Evolutionary conservation across 768 basidiomycete species (phyloP).

Genomic region (Pluteus cervinus): DNA sequence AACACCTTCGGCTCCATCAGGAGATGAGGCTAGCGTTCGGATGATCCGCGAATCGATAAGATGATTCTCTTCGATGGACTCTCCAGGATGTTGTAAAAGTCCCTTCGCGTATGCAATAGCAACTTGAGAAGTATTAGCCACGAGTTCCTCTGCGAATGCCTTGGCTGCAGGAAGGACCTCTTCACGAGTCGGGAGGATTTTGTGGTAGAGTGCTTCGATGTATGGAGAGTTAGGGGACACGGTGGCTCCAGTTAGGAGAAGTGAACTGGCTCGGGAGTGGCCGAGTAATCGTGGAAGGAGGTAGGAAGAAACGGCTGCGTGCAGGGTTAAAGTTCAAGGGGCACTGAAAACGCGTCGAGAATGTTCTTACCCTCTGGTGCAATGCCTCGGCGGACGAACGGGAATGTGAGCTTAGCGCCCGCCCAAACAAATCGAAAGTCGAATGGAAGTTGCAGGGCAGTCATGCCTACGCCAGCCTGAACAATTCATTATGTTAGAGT

Average conservation of each 20-base stretch:
- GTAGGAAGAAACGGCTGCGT: slow-evolving; percentile 33
- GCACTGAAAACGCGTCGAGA: not conserved
- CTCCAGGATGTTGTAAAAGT: slow-evolving; percentile 43
- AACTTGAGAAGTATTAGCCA: slow-evolving; percentile 43
- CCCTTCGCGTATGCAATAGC: slow-evolving; percentile 46
- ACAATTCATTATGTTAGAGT: too few species aligned
- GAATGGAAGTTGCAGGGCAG: slow-evolving; percentile 43
- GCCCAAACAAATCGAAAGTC: slow-evolving; percentile 48
- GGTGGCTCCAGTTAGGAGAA: slow-evolving; percentile 43
- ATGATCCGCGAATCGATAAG: slow-evolving; percentile 46
- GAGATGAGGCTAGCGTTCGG: slow-evolving; percentile 26
- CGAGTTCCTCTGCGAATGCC: slow-evolving; percentile 45
- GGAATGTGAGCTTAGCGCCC: slow-evolving; percentile 42
- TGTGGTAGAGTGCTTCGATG: slow-evolving; percentile 38
- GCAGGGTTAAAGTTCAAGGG: slow-evolving; percentile 16
- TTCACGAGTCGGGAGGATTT: slow-evolving; percentile 40
- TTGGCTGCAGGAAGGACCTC: slow-evolving; percentile 48
- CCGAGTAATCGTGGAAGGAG: slow-evolving; percentile 52
- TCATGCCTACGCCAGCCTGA: slow-evolving; percentile 41
- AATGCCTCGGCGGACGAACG: slow-evolving; percentile 46
- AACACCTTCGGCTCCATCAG: slow-evolving; percentile 43
- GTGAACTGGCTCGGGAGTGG: slow-evolving; percentile 41
- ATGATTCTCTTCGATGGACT: slow-evolving; percentile 48
- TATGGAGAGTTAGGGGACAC: slow-evolving; percentile 38
- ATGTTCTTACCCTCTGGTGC: slow-evolving; percentile 35